These are phyloP conservation scores for Ceratocystis ficicola DNA, from an alignment of 2,329 filamentous ascomycete genomes.

Conservation along the genomic window DNA sequence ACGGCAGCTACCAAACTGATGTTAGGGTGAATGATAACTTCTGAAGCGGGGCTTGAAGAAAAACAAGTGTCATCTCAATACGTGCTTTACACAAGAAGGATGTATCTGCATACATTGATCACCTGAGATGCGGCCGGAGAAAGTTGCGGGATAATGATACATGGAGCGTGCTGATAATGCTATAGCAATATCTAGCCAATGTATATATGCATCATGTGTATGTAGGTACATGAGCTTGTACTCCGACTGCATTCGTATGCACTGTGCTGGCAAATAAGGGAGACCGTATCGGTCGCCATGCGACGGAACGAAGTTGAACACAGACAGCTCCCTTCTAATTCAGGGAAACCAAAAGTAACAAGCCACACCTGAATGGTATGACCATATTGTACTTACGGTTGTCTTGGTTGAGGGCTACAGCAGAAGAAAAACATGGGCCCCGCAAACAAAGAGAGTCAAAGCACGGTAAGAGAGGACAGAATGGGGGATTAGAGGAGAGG, in stretches of 20 bases:
- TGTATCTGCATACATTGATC: neutral
- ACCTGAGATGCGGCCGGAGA: constrained; percentile 3
- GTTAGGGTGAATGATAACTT: neutral
- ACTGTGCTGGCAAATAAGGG: constrained; percentile 8
- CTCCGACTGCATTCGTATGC: neutral
- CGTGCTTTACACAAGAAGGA: constrained; percentile 1
- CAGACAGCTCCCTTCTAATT: neutral
- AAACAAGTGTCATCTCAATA: neutral
- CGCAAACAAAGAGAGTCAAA: neutral
- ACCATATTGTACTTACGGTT: constrained; percentile 3
- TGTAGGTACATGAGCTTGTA: neutral
- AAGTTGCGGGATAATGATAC: neutral
- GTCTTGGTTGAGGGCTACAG: neutral
- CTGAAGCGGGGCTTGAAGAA: neutral
- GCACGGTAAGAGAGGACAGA: neutral
- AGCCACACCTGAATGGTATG: constrained; percentile 5
- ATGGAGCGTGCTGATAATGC: neutral
- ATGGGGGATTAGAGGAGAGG: too few relatives aligned
- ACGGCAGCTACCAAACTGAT: neutral
- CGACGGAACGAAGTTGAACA: constrained; percentile 6
- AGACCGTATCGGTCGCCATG: constrained; percentile 1
- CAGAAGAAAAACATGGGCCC: neutral
- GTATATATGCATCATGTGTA: neutral
- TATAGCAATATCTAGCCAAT: neutral
- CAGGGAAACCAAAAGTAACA: neutral